Evolutionary conservation across 1,284 basidiomycete species (phyloP).

Genomic region (Melampsora larici-populina): DNA sequence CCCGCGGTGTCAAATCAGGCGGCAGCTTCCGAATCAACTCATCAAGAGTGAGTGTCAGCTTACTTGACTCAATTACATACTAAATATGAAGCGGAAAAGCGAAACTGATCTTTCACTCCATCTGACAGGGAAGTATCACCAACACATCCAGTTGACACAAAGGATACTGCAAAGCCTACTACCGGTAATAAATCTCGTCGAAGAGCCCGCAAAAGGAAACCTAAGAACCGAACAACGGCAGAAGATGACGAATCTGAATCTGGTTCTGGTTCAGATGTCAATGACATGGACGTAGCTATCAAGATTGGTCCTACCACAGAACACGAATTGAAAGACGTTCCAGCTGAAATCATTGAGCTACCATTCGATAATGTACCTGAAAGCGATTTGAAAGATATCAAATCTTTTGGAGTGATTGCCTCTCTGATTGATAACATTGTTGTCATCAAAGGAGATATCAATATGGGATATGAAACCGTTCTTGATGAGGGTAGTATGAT

Average conservation of each 20-base stretch:
- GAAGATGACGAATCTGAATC: slow-evolving; percentile 12
- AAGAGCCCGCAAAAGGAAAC: neutral
- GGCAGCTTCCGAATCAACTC: neutral
- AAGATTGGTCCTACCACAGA: slow-evolving; percentile 29
- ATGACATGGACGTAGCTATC: slow-evolving; percentile 5
- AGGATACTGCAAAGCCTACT: neutral
- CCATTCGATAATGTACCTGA: slow-evolving; percentile 34
- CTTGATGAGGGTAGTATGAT: slow-evolving; percentile 37
- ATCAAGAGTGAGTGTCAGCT: neutral
- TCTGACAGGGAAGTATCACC: neutral
- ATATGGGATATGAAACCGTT: slow-evolving; percentile 31
- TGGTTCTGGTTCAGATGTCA: slow-evolving; percentile 17
- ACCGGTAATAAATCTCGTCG: neutral
- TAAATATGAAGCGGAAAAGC: neutral
- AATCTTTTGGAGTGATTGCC: slow-evolving; percentile 21
- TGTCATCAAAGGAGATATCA: slow-evolving; percentile 26
- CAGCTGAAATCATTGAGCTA: slow-evolving; percentile 20
- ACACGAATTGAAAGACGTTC: slow-evolving; percentile 31
- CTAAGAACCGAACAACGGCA: neutral
- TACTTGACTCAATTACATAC: neutral
- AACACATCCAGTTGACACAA: neutral
- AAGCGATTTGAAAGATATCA: slow-evolving; percentile 18
- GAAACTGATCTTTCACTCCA: neutral
- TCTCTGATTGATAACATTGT: slow-evolving; percentile 34
- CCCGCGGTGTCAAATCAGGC: neutral